Percentiles rank a stretch among this genome's conserved stretches.
Conservation (phyloP, 352 stramenopile species). For the Thalassiosira livingstoniorum region DNA sequence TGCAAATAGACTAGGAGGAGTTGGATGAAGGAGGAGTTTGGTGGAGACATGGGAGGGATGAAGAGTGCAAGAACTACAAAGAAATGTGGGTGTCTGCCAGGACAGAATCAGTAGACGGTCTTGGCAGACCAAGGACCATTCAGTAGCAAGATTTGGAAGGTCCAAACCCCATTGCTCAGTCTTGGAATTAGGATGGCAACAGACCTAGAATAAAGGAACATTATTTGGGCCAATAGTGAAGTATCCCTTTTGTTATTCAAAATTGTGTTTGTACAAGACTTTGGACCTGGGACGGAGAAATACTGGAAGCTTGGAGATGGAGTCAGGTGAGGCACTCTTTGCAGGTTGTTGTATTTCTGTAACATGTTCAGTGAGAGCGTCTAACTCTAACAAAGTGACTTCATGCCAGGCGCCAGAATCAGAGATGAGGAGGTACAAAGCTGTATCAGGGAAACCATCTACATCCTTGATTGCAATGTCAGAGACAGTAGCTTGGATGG, state of each 20-base stretch:
- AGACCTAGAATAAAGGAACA: not conserved
- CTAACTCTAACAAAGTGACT: not conserved
- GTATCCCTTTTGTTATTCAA: not conserved
- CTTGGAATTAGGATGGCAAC: too few relatives aligned
- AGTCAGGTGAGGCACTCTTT: not conserved
- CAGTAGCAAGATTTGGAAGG: not conserved
- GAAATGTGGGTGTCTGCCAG: too few relatives aligned
- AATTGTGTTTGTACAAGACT: not conserved
- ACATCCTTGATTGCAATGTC: not conserved
- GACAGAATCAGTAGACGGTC: not conserved
- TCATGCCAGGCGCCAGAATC: not conserved
- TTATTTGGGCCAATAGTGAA: not conserved
- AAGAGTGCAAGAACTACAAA: too few relatives aligned
- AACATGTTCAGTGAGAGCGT: not conserved
- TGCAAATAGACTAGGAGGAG: not conserved
- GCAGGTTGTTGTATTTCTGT: not conserved
- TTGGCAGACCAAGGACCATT: not conserved
- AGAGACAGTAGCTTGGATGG: not conserved
- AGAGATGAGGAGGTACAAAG: not conserved
- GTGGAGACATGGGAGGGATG: not conserved
- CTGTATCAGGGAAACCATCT: not conserved
- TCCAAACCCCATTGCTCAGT: too few relatives aligned
- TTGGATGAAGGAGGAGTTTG: not conserved
- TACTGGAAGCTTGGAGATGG: not conserved
- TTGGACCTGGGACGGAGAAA: not conserved